Evolutionary conservation across 306 rosid genomes (phyloP).

Genomic region (Medicago lupulina): DNA sequence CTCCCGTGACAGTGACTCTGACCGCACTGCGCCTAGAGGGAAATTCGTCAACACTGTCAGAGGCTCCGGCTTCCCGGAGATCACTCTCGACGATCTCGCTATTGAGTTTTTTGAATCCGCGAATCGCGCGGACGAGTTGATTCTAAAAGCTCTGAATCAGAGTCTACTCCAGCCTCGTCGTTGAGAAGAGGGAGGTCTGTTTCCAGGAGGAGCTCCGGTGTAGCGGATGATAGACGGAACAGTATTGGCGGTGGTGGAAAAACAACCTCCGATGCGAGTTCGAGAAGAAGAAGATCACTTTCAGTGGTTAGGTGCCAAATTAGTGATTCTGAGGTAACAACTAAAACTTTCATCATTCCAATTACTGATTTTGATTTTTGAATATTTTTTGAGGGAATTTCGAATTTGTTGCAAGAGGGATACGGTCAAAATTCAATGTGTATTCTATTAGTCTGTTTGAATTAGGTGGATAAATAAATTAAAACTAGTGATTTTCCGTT

Average conservation of each 20-base stretch:
- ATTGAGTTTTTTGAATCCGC: constrained; percentile 83
- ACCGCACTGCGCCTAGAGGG: constrained; percentile 53
- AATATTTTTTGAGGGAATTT: no score
- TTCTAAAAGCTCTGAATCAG: constrained; percentile 51
- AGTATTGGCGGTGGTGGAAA: constrained; percentile 53
- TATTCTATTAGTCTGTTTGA: background rate
- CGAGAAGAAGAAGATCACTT: constrained; percentile 78
- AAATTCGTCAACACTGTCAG: constrained; percentile 84
- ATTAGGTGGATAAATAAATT: no score
- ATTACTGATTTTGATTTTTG: background rate
- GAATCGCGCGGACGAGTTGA: constrained; percentile 62
- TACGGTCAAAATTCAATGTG: constrained; percentile 9
- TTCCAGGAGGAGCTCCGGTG: constrained; percentile 69
- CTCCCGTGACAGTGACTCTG: constrained; percentile 47
- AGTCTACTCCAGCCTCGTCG: constrained; percentile 48
- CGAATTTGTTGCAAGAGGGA: background rate
- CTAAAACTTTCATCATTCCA: background rate
- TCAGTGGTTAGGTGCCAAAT: constrained; percentile 86
- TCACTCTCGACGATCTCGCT: constrained; percentile 93
- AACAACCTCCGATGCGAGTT: constrained; percentile 58
- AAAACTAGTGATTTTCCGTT: background rate
- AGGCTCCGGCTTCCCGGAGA: constrained; percentile 92
- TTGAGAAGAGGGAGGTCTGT: constrained; percentile 95
- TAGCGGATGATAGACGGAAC: constrained; percentile 52
- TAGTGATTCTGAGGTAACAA: constrained; percentile 91